Conservation (phyloP, 2,329 filamentous ascomycete species). For the Aspergillus tanneri region DNA sequence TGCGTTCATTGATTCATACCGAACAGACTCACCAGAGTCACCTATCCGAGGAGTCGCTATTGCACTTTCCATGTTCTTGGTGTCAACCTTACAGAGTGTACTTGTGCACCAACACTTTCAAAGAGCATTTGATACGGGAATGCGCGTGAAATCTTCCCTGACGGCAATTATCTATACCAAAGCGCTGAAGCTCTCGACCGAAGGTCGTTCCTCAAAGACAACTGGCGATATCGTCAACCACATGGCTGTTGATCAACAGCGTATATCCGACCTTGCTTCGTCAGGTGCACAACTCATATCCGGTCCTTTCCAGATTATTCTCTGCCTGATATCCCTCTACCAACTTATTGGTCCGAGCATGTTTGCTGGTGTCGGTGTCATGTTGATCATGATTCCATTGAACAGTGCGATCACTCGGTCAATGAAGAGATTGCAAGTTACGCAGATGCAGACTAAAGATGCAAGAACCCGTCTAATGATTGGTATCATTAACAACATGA, state of each 20-base stretch:
- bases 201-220: conserved; percentile 82
- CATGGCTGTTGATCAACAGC: conserved; percentile 97
- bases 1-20: conserved; percentile 77
- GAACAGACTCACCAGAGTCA: conserved; percentile 64
- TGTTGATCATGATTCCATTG: conserved; percentile 96
- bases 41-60: conserved; percentile 82
- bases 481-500: conserved; percentile 99
- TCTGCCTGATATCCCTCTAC: conserved; percentile 96
- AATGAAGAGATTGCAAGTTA: conserved; percentile 92
- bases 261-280: conserved; percentile 89
- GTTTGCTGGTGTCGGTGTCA: conserved; percentile 90
- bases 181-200: conserved; percentile 84
- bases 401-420: conserved; percentile 88
- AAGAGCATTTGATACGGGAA: conserved; percentile 87
- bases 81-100: conserved; percentile 81
- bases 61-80: conserved; percentile 85
- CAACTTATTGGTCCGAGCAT: conserved; percentile 93
- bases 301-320: conserved; percentile 89
- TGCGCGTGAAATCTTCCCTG: conserved; percentile 90
- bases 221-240: conserved; percentile 99
- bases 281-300: conserved; percentile 96
- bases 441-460: conserved; percentile 99
- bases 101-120: conserved; percentile 98
- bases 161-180: conserved; percentile 92
- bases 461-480: conserved; percentile 88